Percentiles rank a stretch among this genome's conserved stretches.
These are phyloP conservation scores for Hypomontagnella submonticulosa DNA, from an alignment of 495 filamentous ascomycete genomes.

Conservation along the genomic window DNA sequence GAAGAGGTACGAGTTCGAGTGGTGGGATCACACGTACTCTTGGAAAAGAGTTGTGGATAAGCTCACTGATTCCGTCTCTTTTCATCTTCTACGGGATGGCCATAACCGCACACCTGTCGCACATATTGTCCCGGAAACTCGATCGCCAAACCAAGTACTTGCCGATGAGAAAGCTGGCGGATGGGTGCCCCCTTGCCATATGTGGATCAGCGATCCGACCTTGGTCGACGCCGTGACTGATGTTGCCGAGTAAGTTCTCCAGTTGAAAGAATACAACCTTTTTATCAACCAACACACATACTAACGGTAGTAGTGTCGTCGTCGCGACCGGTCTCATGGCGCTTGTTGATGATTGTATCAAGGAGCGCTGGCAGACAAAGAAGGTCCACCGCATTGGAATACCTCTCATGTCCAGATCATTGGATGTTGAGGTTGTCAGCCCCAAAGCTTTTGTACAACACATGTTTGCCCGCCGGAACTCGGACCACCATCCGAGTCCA, in stretches of 20 bases:
- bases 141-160: slow-evolving; percentile 73
- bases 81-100: slow-evolving; percentile 76
- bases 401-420: slow-evolving; percentile 66
- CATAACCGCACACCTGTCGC: slow-evolving; percentile 74
- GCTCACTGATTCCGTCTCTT: slow-evolving; percentile 71
- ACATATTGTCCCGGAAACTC: slow-evolving; percentile 83
- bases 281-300: slow-evolving; percentile 3
- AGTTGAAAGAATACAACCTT: slow-evolving; percentile 11
- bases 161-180: slow-evolving; percentile 84
- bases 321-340: slow-evolving; percentile 90
- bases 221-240: slow-evolving; percentile 76
- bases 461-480: slow-evolving; percentile 73
- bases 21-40: slow-evolving; percentile 86
- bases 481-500: slow-evolving; percentile 55
- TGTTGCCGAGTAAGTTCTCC: slow-evolving; percentile 86
- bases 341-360: slow-evolving; percentile 92
- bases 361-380: slow-evolving; percentile 77
- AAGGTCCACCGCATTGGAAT: slow-evolving; percentile 68
- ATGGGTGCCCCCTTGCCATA: slow-evolving; percentile 89
- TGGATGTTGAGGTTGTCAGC: slow-evolving; percentile 73
- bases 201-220: slow-evolving; percentile 83
- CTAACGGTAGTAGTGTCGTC: slow-evolving; percentile 71
- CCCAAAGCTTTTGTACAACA: slow-evolving; percentile 82
- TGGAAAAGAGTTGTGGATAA: slow-evolving; percentile 82
- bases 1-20: slow-evolving; percentile 90